Percentiles rank a stretch among this genome's conserved stretches.
phyloP scores from a whole-genome alignment of 371 early-diverging fungal species.

The Mucor velutinosus region DNA sequence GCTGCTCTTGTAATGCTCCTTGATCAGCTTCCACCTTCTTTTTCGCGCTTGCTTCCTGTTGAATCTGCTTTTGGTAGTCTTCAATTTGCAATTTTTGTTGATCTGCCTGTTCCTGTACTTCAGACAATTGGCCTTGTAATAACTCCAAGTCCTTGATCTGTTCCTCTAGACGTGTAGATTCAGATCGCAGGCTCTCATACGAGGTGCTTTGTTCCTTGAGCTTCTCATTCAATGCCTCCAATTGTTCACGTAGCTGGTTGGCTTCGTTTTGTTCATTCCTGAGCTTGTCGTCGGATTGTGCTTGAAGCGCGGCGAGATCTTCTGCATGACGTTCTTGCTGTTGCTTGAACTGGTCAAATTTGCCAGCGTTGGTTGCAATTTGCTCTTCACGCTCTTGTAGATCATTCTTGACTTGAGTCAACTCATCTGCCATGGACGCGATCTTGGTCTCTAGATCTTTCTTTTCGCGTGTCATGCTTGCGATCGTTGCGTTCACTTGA shows the following conservation, averaged over 20 bases:
- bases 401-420: not conserved
- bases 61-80: not conserved
- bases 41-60: not conserved
- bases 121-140: slow-evolving; percentile 4
- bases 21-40: not conserved
- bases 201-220: not conserved
- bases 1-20: not conserved
- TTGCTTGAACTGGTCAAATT: slow-evolving; percentile 13
- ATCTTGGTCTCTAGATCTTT: slow-evolving; percentile 4
- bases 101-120: slow-evolving; percentile 11
- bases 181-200: not conserved
- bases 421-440: not conserved
- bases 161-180: slow-evolving; percentile 3
- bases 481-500: not conserved
- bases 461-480: not conserved
- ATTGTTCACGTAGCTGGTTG: slow-evolving; percentile 12
- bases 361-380: slow-evolving; percentile 7
- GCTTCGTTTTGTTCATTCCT: slow-evolving; percentile 13
- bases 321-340: slow-evolving; percentile 17
- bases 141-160: slow-evolving; percentile 1
- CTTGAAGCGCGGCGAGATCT: slow-evolving; percentile 1
- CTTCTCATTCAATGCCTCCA: slow-evolving; percentile 4
- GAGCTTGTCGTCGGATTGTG: slow-evolving; percentile 12
- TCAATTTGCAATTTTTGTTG: not conserved
- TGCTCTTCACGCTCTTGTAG: slow-evolving; percentile 9